Evolutionary conservation across 495 filamentous ascomycete species (phyloP).

Genomic region (Emericellopsis terricola): DNA sequence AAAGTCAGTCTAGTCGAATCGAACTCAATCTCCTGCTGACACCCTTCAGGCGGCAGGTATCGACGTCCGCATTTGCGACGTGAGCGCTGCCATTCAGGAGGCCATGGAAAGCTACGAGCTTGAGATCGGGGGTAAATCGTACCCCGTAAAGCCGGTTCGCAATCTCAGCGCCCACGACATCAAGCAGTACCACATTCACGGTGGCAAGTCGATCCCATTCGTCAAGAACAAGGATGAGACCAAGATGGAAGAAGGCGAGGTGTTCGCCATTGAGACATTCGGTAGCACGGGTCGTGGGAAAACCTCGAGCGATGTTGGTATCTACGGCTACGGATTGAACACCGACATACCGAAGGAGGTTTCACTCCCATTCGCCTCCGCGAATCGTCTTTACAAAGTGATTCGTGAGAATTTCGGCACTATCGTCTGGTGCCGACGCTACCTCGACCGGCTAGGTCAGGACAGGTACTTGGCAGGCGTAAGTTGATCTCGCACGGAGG

Average conservation of each 20-base stretch:
- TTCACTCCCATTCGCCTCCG: slow-evolving; percentile 51
- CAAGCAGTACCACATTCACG: slow-evolving; percentile 69
- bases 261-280: slow-evolving; percentile 87
- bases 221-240: slow-evolving; percentile 63
- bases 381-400: slow-evolving; percentile 66
- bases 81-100: slow-evolving; percentile 63
- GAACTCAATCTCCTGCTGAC: slow-evolving; percentile 18
- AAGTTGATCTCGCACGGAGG: slow-evolving; percentile 11
- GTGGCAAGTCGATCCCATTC: slow-evolving; percentile 72
- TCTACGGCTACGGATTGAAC: slow-evolving; percentile 55
- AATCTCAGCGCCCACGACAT: slow-evolving; percentile 85
- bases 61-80: slow-evolving; percentile 58
- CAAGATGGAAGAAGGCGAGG: slow-evolving; percentile 88
- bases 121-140: slow-evolving; percentile 53
- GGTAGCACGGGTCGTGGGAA: slow-evolving; percentile 79
- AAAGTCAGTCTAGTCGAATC: not conserved
- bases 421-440: slow-evolving; percentile 68
- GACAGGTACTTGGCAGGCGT: slow-evolving; percentile 77
- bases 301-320: slow-evolving; percentile 67
- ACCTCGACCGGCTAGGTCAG: slow-evolving; percentile 69
- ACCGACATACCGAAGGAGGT: slow-evolving; percentile 46
- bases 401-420: slow-evolving; percentile 90
- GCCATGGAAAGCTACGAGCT: slow-evolving; percentile 81
- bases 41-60: slow-evolving; percentile 71
- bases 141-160: slow-evolving; percentile 69